Base-by-base conservation (phyloP, 805 yeast genomes). In the Candida sanyiensis region DNA sequence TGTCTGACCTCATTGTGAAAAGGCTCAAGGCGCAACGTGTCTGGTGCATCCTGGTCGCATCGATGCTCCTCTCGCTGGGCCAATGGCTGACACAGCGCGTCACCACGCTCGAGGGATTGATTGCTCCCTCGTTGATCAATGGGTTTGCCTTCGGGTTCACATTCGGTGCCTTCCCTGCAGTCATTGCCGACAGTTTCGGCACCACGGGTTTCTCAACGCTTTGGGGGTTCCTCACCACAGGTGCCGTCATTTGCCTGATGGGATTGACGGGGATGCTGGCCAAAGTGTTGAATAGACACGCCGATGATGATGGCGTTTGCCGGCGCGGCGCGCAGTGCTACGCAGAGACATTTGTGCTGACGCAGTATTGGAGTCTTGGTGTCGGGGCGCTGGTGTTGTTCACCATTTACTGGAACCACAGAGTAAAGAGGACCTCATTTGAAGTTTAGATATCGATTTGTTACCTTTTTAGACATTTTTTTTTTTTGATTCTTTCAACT, bases 151-250 rank as follows among this genome's bases (percentile, higher is more conserved):
- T 80, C 59, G 94, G 94, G 0, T 65, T 82, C 20, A 59, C 75
- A 4, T 82, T 79, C 61, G 90, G 90, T 0, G 73, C 81, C 0
- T 79, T 78, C 54, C 94, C 94, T 3, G 82, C 89, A 1, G 69
- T 81, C 3, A 68, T 82, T 21, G 88, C 88, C 0, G 94, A 83
- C 46, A 63, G 67, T 11, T 82, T 81, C 61, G 89, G 89, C 2
- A 71, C 84, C 0, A 66, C 61, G 6, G 71, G 77, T 0, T 83
- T 81, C 55, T 77, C 87, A 17, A 80, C 89, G 0, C 69, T 80
- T 1, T 83, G 93, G 90, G 87, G 90, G 0, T 60, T 83, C 28
- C 59, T 77, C 12, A 80, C 88, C 18, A 77, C 87, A 0, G 89
- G 89, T 7, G 86, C 87, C 1, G 59, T 81, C 16, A 32, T 75